Evolutionary conservation across 208 protist genomes (phyloP), one percentile per base, ranked within the genome.

Genomic region (Novymonas esmeraldas): DNA sequence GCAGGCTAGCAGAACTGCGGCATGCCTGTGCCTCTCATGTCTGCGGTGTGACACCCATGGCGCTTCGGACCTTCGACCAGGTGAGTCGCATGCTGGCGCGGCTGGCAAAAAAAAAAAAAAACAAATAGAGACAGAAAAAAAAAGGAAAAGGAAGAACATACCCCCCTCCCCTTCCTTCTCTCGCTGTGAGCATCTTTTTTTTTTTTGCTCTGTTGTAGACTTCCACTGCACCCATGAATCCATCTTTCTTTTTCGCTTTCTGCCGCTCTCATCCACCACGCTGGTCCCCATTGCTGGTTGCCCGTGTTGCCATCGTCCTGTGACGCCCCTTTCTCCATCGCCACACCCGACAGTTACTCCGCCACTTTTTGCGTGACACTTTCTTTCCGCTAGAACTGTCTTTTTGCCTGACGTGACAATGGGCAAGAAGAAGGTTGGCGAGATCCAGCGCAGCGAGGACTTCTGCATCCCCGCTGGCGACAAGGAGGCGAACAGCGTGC

Each of bases 351-450:
- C n/a, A n/a, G 22, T 48, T 16, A 38, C 18, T 59, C 64, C 26
- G 14, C 39, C 16, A 4, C 20, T 42, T 41, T 64, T 59, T 34
- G 4, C 38, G 11, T 58, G 38, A 24, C 14, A 26, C 38, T 63
- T 16, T 22, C 28, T 34, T 28, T 51, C n/a, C 22, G 48, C 20
- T 44, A 18, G 18, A 31, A 33, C 29, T 29, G 9, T 11, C 22
- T 18, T 57, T 68, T 46, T 45, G 22, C 46, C 33, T 39, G 48
- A 5, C 20, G 50, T 67, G 16, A 66, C 55, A 64, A 92, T 94
- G 83, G 86, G 73, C 70, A 95, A 81, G 50, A 92, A 95, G 74
- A 80, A 73, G 48, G 42, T 94, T 58, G 85, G 89, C 58, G 79
- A 90, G 39, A 71, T 89, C 62, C 89, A 95, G 70, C 71, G 85